phyloP scores from a whole-genome alignment of 306 rosid species.

The Acacia crassicarpa region DNA sequence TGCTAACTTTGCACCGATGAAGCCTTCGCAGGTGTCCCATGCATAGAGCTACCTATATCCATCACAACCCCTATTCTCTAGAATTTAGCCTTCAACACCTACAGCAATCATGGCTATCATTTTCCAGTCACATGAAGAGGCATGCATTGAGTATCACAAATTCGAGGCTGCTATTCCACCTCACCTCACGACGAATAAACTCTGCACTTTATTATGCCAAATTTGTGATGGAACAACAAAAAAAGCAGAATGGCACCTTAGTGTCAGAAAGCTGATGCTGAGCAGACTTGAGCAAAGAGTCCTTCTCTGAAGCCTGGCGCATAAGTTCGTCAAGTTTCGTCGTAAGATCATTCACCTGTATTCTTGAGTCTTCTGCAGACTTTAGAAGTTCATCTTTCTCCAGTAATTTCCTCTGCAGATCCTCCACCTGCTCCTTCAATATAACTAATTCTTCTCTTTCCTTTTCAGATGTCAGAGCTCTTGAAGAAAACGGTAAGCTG shows the following conservation, averaged over 20 bases:
- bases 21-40: neutral
- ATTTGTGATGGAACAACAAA: neutral
- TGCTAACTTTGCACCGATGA: neutral
- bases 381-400: conserved; percentile 80
- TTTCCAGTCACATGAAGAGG: conserved; percentile 11
- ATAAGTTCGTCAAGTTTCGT: conserved; percentile 62
- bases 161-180: neutral
- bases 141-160: neutral
- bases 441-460: conserved; percentile 67
- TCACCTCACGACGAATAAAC: neutral
- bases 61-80: conserved; percentile 6
- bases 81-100: conserved; percentile 16
- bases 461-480: conserved; percentile 57
- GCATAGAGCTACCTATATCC: neutral
- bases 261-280: conserved; percentile 79
- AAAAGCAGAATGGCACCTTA: conserved; percentile 52
- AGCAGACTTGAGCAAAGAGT: conserved; percentile 57
- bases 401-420: conserved; percentile 60
- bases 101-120: neutral
- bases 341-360: conserved; percentile 53
- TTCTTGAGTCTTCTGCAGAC: conserved; percentile 69
- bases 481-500: conserved; percentile 61
- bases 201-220: conserved; percentile 6
- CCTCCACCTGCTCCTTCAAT: conserved; percentile 75
- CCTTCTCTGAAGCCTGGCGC: conserved; percentile 70